Base-by-base conservation (phyloP, 2,329 filamentous ascomycete species). In the Claviceps humidiphila region DNA sequence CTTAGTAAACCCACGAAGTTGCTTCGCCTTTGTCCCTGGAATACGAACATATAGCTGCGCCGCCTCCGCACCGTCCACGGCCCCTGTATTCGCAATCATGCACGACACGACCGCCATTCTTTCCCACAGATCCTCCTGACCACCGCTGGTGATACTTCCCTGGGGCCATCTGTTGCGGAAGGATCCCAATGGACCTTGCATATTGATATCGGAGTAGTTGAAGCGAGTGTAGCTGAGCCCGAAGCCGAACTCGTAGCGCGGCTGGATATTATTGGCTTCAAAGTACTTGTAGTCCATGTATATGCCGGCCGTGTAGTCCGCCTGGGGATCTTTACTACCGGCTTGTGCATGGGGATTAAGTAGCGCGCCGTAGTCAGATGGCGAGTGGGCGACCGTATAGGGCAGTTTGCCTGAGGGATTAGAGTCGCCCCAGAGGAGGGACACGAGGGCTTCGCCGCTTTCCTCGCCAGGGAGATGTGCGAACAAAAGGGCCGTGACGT, bases 1-100 rank as follows among this genome's bases (percentile, higher is more conserved):
- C 68, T 86, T 86, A 51, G 78, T 77, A 43, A 86, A 86, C 5
- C 83, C 82, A 8, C 82, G 71, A 16, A 87, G 69, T 62, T 85
- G 81, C 42, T 74, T 68, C 1, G 72, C 65, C 0, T 82, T 82
- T 6, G 60, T 65, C 2, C 48, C 48, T 7, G 74, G 74, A 20
- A 74, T 70, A 3, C 67, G 67, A n/a, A 77, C 58, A 52, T 77
- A 78, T 2, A 78, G 62, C 63, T 74, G 75, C 20, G 69, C 68
- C 5, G 74, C 70, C 61, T 77, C 74, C 16, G 70, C 68, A 4
- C 73, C 74, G 7, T 63, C 64, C 0, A 68, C 60, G 2, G 50
- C 38, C 0, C 74, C 74, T 1, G 63, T 68, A 56, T 78, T 78
- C 5, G 54, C 51, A 3, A 78, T 58, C 1, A 65, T 59, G 0